Evolutionary conservation across 371 early-diverging fungal genomes (phyloP).

Genomic region (Mucor racemosus): DNA sequence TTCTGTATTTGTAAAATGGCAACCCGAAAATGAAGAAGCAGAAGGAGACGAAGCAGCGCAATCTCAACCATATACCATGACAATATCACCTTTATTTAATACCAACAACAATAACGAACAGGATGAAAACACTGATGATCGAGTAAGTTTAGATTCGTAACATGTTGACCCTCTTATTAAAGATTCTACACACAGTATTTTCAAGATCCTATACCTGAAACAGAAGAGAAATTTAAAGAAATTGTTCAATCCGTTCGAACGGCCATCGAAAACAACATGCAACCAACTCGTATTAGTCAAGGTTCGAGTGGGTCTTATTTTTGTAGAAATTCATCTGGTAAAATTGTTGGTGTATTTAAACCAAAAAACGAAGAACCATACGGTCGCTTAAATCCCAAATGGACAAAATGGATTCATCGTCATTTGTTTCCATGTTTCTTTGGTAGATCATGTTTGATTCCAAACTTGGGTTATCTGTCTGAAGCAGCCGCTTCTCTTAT

Average conservation of each 20-base stretch:
- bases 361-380: constrained; percentile 96
- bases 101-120: constrained; percentile 12
- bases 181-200: too few species aligned
- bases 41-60: not conserved
- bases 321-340: constrained; percentile 70
- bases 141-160: constrained; percentile 1
- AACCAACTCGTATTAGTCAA: constrained; percentile 72
- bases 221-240: constrained; percentile 52
- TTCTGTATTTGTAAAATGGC: constrained; percentile 48
- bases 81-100: constrained; percentile 19
- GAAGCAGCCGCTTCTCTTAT: constrained; percentile 86
- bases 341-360: constrained; percentile 90
- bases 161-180: too few species aligned
- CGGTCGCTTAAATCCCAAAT: constrained; percentile 89
- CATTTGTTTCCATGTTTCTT: constrained; percentile 89
- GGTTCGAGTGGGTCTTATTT: constrained; percentile 94
- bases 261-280: constrained; percentile 72
- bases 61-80: constrained; percentile 19
- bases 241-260: constrained; percentile 73
- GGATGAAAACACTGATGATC: not conserved
- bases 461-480: constrained; percentile 87
- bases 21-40: constrained; percentile 1
- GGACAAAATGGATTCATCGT: constrained; percentile 93
- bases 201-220: constrained; percentile 44
- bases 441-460: constrained; percentile 88